Percentiles rank a stretch among this genome's conserved stretches.
Conservation (phyloP, 805 yeast species). For the Suhomyces faveliae region DNA sequence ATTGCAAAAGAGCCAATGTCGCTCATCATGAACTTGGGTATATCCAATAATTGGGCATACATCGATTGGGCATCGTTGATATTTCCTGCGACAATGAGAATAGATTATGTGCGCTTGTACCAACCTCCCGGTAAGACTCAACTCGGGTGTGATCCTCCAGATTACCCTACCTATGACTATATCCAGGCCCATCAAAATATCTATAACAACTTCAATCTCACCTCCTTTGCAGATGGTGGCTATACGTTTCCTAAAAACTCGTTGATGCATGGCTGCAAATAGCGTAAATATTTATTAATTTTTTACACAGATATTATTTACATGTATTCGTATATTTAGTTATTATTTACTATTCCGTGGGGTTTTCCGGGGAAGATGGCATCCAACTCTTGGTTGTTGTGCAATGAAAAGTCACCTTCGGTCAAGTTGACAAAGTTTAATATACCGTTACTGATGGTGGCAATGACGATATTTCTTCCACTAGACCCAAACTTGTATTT, state of each 20-base stretch:
- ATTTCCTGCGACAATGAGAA: slow-evolving; percentile 74
- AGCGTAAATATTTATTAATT: background rate
- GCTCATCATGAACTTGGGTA: slow-evolving; percentile 38
- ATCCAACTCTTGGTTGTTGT: slow-evolving; percentile 14
- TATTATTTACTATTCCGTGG: slow-evolving; percentile 17
- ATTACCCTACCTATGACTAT: slow-evolving; percentile 82
- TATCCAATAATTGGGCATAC: slow-evolving; percentile 40
- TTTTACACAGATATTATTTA: too few relatives aligned
- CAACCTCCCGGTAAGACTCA: slow-evolving; percentile 68
- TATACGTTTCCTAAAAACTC: slow-evolving; percentile 29
- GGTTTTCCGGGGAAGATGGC: slow-evolving; percentile 13
- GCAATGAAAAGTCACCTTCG: slow-evolving; percentile 48
- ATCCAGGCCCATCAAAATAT: slow-evolving; percentile 69
- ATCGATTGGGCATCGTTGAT: slow-evolving; percentile 46
- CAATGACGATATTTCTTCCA: slow-evolving; percentile 53
- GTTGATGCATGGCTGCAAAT: slow-evolving; percentile 2
- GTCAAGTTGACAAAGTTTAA: slow-evolving; percentile 60
- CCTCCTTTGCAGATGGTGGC: slow-evolving; percentile 76
- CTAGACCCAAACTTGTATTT: slow-evolving; percentile 51
- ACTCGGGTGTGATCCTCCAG: slow-evolving; percentile 83
- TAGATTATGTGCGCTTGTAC: slow-evolving; percentile 89
- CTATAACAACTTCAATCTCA: slow-evolving; percentile 65
- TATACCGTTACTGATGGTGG: slow-evolving; percentile 73
- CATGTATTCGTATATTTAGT: too few relatives aligned
- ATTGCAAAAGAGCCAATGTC: slow-evolving; percentile 79